Conservation (phyloP, 176 grass and related monocot genomes). For the Dendrocalamus sinicus region DNA sequence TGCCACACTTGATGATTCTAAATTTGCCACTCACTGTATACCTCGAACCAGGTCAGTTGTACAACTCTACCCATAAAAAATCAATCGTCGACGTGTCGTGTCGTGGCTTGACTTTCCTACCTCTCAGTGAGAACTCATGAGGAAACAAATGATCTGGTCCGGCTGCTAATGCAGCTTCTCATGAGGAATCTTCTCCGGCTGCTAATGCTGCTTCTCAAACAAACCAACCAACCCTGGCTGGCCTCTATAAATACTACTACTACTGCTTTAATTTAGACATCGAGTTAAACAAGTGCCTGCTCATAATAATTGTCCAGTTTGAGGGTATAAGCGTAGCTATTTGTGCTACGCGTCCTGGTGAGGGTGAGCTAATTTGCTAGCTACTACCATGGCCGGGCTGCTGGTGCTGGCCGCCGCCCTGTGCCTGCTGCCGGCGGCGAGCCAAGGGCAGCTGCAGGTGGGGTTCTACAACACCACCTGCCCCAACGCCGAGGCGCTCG, state of each 20-base stretch:
- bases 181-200: too few relatives aligned
- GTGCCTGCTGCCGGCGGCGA: conserved; percentile 41
- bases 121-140: too few relatives aligned
- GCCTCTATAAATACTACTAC: conserved; percentile 19
- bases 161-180: not conserved
- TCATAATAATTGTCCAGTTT: not conserved
- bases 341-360: not conserved
- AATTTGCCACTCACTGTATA: not conserved
- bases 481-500: conserved; percentile 65
- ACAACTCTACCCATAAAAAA: not conserved
- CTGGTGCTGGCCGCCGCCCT: conserved; percentile 21
- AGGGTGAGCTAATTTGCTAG: not conserved
- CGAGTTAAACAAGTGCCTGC: not conserved
- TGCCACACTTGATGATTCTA: too few relatives aligned
- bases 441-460: conserved; percentile 46
- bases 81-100: not conserved
- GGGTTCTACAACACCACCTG: conserved; percentile 71
- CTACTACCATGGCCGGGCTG: not conserved
- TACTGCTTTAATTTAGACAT: not conserved
- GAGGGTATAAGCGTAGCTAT: not conserved
- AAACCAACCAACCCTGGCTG: not conserved
- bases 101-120: too few relatives aligned
- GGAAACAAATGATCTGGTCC: too few relatives aligned
- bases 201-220: not conserved
- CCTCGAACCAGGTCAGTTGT: not conserved